Evolutionary conservation across 2,329 filamentous ascomycete species (phyloP).

Genomic region (Cadophora malorum): DNA sequence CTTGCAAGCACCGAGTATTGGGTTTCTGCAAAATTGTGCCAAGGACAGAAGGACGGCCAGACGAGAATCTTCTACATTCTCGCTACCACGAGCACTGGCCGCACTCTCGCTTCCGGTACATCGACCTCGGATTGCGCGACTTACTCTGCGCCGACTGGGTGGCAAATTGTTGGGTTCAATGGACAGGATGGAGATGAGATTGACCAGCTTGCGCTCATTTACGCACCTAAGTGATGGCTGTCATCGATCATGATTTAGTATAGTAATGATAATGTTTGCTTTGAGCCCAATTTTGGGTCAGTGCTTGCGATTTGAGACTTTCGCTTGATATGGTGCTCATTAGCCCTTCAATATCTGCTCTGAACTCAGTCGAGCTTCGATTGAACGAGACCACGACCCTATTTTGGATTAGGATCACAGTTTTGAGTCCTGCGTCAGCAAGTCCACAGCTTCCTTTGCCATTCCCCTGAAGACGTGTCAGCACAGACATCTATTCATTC

Average conservation of each 20-base stretch:
- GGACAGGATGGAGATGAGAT: constrained; percentile 61
- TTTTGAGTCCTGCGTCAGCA: constrained; percentile 25
- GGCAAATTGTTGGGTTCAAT: constrained; percentile 59
- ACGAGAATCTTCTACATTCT: constrained; percentile 63
- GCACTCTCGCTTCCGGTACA: constrained; percentile 53
- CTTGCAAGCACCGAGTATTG: constrained; percentile 57
- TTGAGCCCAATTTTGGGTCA: neutral
- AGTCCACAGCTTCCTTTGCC: constrained; percentile 37
- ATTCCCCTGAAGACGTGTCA: constrained; percentile 31
- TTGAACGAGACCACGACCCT: no score
- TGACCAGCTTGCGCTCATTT: constrained; percentile 59
- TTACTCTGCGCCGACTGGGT: constrained; percentile 55
- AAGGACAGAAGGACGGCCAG: constrained; percentile 52
- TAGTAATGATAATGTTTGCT: constrained; percentile 22
- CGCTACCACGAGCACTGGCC: constrained; percentile 58
- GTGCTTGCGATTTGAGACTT: neutral
- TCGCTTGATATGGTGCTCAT: neutral
- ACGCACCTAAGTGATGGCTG: constrained; percentile 49
- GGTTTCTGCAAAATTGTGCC: constrained; percentile 56
- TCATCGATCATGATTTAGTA: neutral
- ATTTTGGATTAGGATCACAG: constrained; percentile 7
- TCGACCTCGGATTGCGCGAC: constrained; percentile 55
- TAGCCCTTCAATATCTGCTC: neutral
- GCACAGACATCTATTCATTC: no score
- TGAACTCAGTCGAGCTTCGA: no score